Conservation (phyloP, 2,329 filamentous ascomycete genomes). For the Xylariaceae sp. region DNA sequence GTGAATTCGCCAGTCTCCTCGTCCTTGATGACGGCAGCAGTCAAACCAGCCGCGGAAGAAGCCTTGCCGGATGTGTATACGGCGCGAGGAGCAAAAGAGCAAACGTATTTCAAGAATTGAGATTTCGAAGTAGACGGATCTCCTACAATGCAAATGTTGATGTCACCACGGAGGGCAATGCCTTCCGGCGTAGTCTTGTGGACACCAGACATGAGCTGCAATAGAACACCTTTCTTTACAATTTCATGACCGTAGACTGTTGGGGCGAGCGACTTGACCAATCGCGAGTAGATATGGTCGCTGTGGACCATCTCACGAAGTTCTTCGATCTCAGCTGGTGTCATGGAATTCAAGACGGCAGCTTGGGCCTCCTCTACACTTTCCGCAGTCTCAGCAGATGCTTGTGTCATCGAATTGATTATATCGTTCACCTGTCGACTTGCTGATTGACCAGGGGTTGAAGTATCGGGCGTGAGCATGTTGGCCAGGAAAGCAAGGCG, state of each 20-base stretch:
- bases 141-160: slow-evolving; percentile 98
- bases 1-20: slow-evolving; percentile 98
- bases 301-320: slow-evolving; percentile 90
- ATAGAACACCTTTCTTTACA: slow-evolving; percentile 91
- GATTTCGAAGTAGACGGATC: slow-evolving; percentile 97
- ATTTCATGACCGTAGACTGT: slow-evolving; percentile 98
- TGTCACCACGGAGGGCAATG: slow-evolving; percentile 92
- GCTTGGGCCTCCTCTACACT: slow-evolving; percentile 83
- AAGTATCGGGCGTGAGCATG: slow-evolving; percentile 89
- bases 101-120: slow-evolving; percentile 97
- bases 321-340: slow-evolving; percentile 82
- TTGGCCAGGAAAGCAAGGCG: slow-evolving; percentile 93
- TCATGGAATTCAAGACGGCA: slow-evolving; percentile 81
- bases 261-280: slow-evolving; percentile 91
- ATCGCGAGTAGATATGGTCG: slow-evolving; percentile 87
- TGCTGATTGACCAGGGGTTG: slow-evolving; percentile 70
- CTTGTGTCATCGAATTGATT: slow-evolving; percentile 75
- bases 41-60: slow-evolving; percentile 94
- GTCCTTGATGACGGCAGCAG: slow-evolving; percentile 94
- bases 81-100: slow-evolving; percentile 90
- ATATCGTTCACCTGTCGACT: slow-evolving; percentile 79
- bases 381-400: slow-evolving; percentile 62
- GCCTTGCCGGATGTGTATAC: slow-evolving; percentile 98
- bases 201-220: slow-evolving; percentile 95
- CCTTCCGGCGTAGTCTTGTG: slow-evolving; percentile 88